phyloP scores from a whole-genome alignment of 495 filamentous ascomycete species.

The Penicillium bialowiezense region DNA sequence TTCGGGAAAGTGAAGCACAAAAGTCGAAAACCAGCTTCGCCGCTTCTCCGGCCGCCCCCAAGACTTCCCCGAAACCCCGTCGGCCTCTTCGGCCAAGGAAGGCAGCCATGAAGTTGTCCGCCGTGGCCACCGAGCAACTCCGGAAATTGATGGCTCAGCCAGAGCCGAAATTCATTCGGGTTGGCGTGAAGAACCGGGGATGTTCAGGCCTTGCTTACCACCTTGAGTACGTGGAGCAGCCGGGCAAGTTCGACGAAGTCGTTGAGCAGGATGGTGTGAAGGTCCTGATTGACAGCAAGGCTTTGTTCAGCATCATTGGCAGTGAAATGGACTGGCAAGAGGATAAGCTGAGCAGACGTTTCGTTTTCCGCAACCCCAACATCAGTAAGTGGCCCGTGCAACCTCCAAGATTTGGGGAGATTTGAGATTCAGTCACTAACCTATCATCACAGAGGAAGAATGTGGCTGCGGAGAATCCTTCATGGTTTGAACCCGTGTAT shows the following conservation, averaged over 20 bases:
- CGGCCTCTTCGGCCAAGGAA: conserved; percentile 79
- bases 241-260: conserved; percentile 81
- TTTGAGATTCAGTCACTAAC: conserved; percentile 31
- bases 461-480: conserved; percentile 98
- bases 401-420: background rate
- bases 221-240: conserved; percentile 90
- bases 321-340: conserved; percentile 99
- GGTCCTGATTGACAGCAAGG: conserved; percentile 95
- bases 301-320: conserved; percentile 94
- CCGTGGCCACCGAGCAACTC: conserved; percentile 72
- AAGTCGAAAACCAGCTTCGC: conserved; percentile 42
- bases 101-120: conserved; percentile 84
- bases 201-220: conserved; percentile 96
- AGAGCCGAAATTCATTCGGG: conserved; percentile 84
- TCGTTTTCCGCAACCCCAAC: conserved; percentile 96
- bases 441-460: conserved; percentile 69
- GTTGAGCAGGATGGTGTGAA: conserved; percentile 96
- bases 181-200: conserved; percentile 92
- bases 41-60: conserved; percentile 26
- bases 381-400: conserved; percentile 70
- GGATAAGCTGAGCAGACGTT: conserved; percentile 83
- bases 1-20: conserved; percentile 66
- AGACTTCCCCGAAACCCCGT: conserved; percentile 43
- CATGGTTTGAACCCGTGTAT: conserved; percentile 78
- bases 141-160: conserved; percentile 73